These are phyloP conservation scores for Candida succiphila DNA, from an alignment of 805 yeast species.

Conservation along the genomic window DNA sequence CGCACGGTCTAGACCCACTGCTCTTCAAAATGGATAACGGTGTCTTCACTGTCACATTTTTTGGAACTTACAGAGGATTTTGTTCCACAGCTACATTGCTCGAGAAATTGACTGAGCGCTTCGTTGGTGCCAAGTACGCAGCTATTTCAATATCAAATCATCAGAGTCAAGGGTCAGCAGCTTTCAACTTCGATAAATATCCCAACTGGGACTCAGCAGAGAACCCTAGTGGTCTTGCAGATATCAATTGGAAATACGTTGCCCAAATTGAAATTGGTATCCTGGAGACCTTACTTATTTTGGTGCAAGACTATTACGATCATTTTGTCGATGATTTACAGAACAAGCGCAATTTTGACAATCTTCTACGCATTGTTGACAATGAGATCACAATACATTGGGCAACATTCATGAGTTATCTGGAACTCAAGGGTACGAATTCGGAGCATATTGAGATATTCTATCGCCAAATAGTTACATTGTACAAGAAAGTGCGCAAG, in stretches of 20 bases:
- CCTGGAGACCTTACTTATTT: slow-evolving; percentile 60
- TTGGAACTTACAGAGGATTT: slow-evolving; percentile 60
- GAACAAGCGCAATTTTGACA: slow-evolving; percentile 51
- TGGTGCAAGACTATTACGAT: slow-evolving; percentile 62
- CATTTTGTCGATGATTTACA: slow-evolving; percentile 64
- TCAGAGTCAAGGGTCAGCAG: neutral
- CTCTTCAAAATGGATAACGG: slow-evolving; percentile 52
- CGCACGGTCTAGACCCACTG: slow-evolving; percentile 9
- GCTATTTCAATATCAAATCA: slow-evolving; percentile 36
- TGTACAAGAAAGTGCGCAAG: slow-evolving; percentile 60
- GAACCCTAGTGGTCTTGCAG: slow-evolving; percentile 26
- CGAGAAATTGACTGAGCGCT: slow-evolving; percentile 43
- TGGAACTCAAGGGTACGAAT: slow-evolving; percentile 12
- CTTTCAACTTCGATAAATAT: slow-evolving; percentile 5
- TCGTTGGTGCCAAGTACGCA: slow-evolving; percentile 53
- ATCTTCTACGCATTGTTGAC: slow-evolving; percentile 57
- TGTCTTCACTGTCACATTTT: slow-evolving; percentile 54
- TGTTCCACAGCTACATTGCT: slow-evolving; percentile 46
- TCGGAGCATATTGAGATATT: slow-evolving; percentile 11
- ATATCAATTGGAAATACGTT: slow-evolving; percentile 55
- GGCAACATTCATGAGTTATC: slow-evolving; percentile 26
- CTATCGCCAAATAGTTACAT: slow-evolving; percentile 21
- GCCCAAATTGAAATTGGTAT: slow-evolving; percentile 77
- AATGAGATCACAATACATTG: slow-evolving; percentile 48
- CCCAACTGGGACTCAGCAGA: slow-evolving; percentile 48